phyloP scores from a whole-genome alignment of 495 filamentous ascomycete genomes.

The Neurospora sp. region DNA sequence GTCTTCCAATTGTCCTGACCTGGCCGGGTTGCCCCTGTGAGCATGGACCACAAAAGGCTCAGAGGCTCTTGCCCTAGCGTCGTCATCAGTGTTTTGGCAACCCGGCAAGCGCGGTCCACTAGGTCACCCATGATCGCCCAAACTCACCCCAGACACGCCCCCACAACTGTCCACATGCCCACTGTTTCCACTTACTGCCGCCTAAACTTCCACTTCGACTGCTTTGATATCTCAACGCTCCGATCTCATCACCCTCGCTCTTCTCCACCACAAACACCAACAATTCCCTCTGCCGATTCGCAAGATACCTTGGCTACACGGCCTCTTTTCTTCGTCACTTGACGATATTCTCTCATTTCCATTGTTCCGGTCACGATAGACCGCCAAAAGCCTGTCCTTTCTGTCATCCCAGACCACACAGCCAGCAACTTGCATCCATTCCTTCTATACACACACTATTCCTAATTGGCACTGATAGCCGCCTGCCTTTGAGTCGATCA shows the following conservation, averaged over 20 bases:
- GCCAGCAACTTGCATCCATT: not conserved
- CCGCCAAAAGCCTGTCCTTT: not conserved
- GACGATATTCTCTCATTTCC: not conserved
- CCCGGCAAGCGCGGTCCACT: slow-evolving; percentile 12
- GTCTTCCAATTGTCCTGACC: not conserved
- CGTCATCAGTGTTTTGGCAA: slow-evolving; percentile 17
- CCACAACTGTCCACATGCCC: not conserved
- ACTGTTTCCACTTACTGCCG: not conserved
- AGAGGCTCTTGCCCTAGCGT: slow-evolving; percentile 9
- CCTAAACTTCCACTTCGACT: not conserved
- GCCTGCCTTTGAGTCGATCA: not conserved
- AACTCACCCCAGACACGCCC: slow-evolving; percentile 6
- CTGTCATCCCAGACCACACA: not conserved
- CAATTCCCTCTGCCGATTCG: not conserved
- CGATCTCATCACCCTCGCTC: not conserved
- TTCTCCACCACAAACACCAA: not conserved
- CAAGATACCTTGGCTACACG: not conserved
- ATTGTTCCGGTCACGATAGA: not conserved
- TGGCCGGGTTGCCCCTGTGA: not conserved
- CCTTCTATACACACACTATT: not conserved
- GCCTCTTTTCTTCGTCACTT: not conserved
- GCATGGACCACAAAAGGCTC: not conserved
- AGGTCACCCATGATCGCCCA: slow-evolving; percentile 25
- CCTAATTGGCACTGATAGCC: not conserved
- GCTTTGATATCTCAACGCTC: not conserved